A percentile compares a stretch with the other conserved stretches of the same genome.
Conservation (phyloP, 2,329 filamentous ascomycete species). For the Beauveria medogensis region DNA sequence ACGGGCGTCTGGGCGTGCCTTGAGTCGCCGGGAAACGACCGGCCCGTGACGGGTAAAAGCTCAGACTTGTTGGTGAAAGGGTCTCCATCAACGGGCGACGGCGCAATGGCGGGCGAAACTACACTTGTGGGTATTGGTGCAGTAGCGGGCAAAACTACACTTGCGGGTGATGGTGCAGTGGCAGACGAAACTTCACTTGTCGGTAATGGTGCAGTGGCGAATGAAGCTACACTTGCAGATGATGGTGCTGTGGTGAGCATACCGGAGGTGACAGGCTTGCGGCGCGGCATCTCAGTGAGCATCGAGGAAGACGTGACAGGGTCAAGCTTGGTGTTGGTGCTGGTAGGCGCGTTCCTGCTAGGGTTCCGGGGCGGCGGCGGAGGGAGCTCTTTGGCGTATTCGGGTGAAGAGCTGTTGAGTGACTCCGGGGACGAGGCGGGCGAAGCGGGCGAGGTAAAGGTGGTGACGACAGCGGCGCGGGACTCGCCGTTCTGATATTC, state of each 20-base stretch:
- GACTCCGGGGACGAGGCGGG: conserved; percentile 37
- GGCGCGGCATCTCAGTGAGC: conserved; percentile 7
- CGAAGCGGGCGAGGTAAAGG: conserved; percentile 34
- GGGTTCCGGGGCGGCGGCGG: not conserved
- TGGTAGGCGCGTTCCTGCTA: not conserved
- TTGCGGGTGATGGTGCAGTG: not conserved
- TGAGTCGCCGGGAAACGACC: not conserved
- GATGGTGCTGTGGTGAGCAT: not conserved
- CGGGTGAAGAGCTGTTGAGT: conserved; percentile 13
- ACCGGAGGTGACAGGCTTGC: not conserved
- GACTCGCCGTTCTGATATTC: conserved; percentile 39
- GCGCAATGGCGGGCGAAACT: not conserved
- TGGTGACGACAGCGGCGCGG: conserved; percentile 27
- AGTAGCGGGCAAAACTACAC: not conserved
- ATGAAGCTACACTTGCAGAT: not conserved
- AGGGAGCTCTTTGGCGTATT: conserved; percentile 14
- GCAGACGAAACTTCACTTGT: not conserved
- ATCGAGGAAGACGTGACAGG: not conserved
- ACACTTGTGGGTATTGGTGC: not conserved
- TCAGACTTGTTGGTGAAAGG: not conserved
- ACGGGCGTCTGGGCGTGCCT: conserved; percentile 1
- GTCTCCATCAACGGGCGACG: not conserved
- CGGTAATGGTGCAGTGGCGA: not conserved
- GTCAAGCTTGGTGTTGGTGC: not conserved
- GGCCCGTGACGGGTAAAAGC: not conserved